Percentiles rank a stretch among this genome's conserved stretches.
Evolutionary conservation across 2,329 filamentous ascomycete species (phyloP).

Genomic region (Colletotrichum caudatum): DNA sequence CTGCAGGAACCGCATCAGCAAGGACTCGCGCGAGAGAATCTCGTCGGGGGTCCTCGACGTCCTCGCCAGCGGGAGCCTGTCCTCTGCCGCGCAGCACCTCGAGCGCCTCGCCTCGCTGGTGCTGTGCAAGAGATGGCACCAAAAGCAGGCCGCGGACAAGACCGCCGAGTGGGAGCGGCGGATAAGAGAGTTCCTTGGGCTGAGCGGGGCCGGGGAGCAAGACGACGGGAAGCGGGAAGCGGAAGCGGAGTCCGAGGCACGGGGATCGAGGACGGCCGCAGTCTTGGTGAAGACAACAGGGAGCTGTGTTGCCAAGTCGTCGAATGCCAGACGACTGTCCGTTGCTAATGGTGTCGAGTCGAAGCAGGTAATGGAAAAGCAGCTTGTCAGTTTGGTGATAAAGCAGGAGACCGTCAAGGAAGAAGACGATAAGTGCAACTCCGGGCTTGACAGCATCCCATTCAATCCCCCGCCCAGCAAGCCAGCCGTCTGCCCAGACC

Average conservation of each 20-base stretch:
- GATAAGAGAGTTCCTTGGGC: background rate
- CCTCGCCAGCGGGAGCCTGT: slow-evolving; percentile 6
- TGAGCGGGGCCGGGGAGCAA: too few relatives aligned
- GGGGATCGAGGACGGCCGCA: background rate
- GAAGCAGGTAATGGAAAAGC: background rate
- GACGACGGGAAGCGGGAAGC: background rate
- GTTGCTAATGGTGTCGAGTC: background rate
- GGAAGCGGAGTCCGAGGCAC: too few relatives aligned
- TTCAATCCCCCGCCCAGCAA: background rate
- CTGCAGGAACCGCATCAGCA: slow-evolving; percentile 17
- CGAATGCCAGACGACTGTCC: background rate
- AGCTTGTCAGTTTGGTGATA: background rate
- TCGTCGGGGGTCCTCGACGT: slow-evolving; percentile 4
- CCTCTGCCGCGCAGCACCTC: background rate
- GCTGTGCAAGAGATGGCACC: slow-evolving; percentile 26
- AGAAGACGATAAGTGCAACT: background rate
- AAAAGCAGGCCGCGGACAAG: slow-evolving; percentile 17
- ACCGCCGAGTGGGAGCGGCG: slow-evolving; percentile 6
- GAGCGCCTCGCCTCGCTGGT: slow-evolving; percentile 16
- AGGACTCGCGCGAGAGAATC: slow-evolving; percentile 5
- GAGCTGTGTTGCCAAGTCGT: background rate
- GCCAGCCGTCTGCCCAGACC: background rate
- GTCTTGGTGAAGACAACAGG: background rate
- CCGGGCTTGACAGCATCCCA: background rate
- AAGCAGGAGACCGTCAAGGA: slow-evolving; percentile 5